Evolutionary conservation across 768 basidiomycete species (phyloP).

Genomic region (Filobasidium floriforme): DNA sequence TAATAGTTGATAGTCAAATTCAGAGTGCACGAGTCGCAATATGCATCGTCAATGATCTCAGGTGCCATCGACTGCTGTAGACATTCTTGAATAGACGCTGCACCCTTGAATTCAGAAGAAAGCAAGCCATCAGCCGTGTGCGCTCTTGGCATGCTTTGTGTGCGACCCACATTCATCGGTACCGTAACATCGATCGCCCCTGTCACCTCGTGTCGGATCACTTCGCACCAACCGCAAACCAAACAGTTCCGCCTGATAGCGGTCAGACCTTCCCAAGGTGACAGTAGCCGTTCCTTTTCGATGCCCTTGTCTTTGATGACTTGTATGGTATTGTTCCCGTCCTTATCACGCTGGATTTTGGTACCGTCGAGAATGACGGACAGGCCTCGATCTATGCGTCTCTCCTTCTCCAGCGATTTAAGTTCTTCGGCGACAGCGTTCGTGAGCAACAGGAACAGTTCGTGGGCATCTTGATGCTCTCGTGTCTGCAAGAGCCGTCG

Average conservation of each 20-base stretch:
- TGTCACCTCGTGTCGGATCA: constrained; percentile 67
- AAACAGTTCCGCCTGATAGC: constrained; percentile 83
- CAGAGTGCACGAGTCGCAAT: constrained; percentile 85
- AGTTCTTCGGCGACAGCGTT: constrained; percentile 83
- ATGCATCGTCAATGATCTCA: constrained; percentile 81
- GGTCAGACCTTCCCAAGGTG: constrained; percentile 65
- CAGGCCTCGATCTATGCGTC: constrained; percentile 62
- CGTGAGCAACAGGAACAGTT: constrained; percentile 88
- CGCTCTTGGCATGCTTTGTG: neutral
- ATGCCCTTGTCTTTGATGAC: constrained; percentile 13
- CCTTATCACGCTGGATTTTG: neutral
- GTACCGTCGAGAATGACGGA: constrained; percentile 45
- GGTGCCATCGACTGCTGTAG: constrained; percentile 80
- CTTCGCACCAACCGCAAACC: constrained; percentile 84
- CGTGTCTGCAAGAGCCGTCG: constrained; percentile 61
- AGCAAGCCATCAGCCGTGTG: neutral
- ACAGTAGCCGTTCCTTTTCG: constrained; percentile 21
- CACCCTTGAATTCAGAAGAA: constrained; percentile 24
- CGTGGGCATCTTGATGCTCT: constrained; percentile 97
- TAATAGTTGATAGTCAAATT: constrained; percentile 63
- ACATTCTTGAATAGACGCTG: constrained; percentile 62
- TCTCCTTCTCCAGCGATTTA: constrained; percentile 64
- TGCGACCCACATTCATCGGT: constrained; percentile 32
- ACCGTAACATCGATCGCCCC: constrained; percentile 42
- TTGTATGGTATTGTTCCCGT: neutral